Percentiles rank a stretch among this genome's conserved stretches.
Evolutionary conservation across 306 rosid genomes (phyloP).

Genomic region (Calophaca sinica): DNA sequence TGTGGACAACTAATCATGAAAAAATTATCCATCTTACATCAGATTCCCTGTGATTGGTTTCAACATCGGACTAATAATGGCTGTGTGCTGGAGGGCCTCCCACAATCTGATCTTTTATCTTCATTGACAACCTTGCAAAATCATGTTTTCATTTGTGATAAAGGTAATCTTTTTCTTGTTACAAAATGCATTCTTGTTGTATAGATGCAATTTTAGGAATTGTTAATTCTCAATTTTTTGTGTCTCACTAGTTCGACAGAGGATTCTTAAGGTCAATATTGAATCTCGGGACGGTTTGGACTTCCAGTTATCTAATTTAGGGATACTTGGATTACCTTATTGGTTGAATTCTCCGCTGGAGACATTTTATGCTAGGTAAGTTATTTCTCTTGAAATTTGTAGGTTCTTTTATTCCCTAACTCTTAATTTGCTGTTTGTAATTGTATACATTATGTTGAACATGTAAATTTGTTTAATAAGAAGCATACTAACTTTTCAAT

Average conservation of each 20-base stretch:
- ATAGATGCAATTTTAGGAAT: conserved; percentile 35
- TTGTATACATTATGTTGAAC: conserved; percentile 28
- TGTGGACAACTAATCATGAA: conserved; percentile 60
- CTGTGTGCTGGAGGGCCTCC: conserved; percentile 54
- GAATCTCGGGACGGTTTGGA: conserved; percentile 61
- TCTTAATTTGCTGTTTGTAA: neutral
- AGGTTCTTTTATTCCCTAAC: conserved; percentile 26
- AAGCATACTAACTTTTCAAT: conserved; percentile 38
- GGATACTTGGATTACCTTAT: conserved; percentile 85
- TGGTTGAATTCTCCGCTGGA: conserved; percentile 74
- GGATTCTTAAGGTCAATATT: conserved; percentile 67
- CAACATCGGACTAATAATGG: conserved; percentile 54
- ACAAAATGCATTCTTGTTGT: conserved; percentile 14
- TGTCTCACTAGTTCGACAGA: conserved; percentile 76
- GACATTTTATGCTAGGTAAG: conserved; percentile 67
- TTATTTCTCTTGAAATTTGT: conserved; percentile 24
- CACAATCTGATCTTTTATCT: conserved; percentile 69
- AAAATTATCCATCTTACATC: conserved; percentile 66
- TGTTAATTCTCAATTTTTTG: conserved; percentile 47
- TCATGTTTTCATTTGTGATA: conserved; percentile 72
- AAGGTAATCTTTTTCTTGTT: conserved; percentile 58
- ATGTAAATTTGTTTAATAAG: conserved; percentile 28
- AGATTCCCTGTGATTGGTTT: conserved; percentile 58
- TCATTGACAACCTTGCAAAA: conserved; percentile 67
- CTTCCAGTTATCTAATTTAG: conserved; percentile 76